Conservation (phyloP, 352 stramenopile genomes). For the Globisporangium iwayamae region DNA sequence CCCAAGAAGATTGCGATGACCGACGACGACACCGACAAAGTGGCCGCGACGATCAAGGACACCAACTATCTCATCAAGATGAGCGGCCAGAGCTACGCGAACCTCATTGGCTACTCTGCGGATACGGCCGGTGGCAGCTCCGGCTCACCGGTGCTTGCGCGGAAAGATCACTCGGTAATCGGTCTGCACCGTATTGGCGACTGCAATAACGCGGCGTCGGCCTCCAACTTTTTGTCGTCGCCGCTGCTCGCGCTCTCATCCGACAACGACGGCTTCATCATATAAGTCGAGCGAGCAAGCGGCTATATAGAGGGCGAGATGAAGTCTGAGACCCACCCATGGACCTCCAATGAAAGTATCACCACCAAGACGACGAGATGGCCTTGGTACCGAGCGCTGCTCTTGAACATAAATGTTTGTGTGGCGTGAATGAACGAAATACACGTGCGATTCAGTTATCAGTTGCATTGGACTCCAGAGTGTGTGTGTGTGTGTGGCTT, state of each 20-base stretch:
- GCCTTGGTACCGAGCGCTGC: no score
- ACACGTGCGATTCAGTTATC: no score
- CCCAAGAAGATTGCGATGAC: conserved; percentile 59
- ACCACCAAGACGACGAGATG: no score
- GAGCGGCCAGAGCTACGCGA: conserved; percentile 19
- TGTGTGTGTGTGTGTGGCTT: no score
- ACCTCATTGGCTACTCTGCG: conserved; percentile 28
- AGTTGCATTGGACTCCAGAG: no score
- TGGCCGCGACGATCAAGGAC: conserved; percentile 31
- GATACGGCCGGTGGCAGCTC: conserved; percentile 36
- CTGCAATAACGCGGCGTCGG: conserved; percentile 37
- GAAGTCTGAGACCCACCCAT: neutral
- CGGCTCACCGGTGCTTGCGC: conserved; percentile 27
- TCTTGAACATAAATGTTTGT: no score
- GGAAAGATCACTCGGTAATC: conserved; percentile 24
- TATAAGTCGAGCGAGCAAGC: neutral
- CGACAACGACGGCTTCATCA: conserved; percentile 28
- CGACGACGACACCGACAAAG: conserved; percentile 35
- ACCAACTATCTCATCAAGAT: conserved; percentile 33
- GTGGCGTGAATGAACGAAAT: no score
- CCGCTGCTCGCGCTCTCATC: conserved; percentile 23
- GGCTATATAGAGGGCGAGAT: neutral
- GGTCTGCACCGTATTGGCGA: conserved; percentile 35
- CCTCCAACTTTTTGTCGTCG: conserved; percentile 14
- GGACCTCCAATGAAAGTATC: no score